Evolutionary conservation across 768 basidiomycete species (phyloP).

Genomic region (Phylloporus sp.): DNA sequence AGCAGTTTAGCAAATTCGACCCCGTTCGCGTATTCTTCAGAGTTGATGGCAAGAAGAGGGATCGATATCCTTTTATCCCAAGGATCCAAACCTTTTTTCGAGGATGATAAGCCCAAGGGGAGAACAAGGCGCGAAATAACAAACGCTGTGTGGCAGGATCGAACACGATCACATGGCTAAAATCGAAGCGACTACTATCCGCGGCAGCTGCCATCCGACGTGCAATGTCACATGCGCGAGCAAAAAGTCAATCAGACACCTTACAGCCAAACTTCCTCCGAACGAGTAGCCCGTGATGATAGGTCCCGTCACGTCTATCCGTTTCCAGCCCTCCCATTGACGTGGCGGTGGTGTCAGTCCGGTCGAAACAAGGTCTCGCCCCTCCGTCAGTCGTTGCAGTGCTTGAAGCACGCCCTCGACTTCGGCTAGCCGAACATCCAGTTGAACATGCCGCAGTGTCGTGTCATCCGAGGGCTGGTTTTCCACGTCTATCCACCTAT

Average conservation of each 20-base stretch:
- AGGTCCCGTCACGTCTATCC: constrained; percentile 17
- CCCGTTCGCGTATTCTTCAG: constrained; percentile 37
- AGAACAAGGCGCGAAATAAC: constrained; percentile 14
- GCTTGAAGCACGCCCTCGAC: constrained; percentile 30
- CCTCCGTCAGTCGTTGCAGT: constrained; percentile 1
- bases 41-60: constrained; percentile 39
- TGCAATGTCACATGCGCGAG: neutral
- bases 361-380: neutral
- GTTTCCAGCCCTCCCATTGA: constrained; percentile 19
- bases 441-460: constrained; percentile 27
- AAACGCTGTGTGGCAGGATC: constrained; percentile 27
- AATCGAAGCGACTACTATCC: constrained; percentile 16
- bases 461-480: constrained; percentile 32
- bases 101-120: constrained; percentile 17
- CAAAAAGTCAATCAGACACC: neutral
- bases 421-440: constrained; percentile 36
- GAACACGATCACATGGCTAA: constrained; percentile 24
- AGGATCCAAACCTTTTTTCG: constrained; percentile 23
- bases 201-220: constrained; percentile 25
- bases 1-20: constrained; percentile 32
- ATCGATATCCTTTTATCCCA: constrained; percentile 24
- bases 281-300: constrained; percentile 33
- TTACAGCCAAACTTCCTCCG: constrained; percentile 29
- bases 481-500: constrained; percentile 28
- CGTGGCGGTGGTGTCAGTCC: neutral